phyloP scores from a whole-genome alignment of 2,329 filamentous ascomycete genomes.

The Coniochaeta sp. region DNA sequence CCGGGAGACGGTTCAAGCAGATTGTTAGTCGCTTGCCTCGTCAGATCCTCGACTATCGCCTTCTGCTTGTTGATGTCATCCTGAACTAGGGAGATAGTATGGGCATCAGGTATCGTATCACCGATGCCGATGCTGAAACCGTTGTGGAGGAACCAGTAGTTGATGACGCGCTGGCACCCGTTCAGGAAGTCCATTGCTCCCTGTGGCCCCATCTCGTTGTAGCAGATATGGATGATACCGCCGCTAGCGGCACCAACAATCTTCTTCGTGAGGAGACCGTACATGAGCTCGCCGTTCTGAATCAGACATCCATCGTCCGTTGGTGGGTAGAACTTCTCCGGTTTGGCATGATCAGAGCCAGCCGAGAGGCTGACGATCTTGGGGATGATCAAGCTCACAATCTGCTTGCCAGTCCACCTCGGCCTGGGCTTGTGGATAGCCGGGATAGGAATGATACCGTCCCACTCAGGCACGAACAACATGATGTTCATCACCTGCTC shows the following conservation, averaged over 20 bases:
- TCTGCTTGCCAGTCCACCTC: constrained; percentile 96
- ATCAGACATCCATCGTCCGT: constrained; percentile 77
- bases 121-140: constrained; percentile 98
- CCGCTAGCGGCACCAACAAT: constrained; percentile 82
- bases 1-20: constrained; percentile 86
- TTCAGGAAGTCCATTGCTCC: constrained; percentile 94
- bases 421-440: constrained; percentile 91
- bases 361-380: constrained; percentile 73
- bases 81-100: constrained; percentile 79
- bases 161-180: constrained; percentile 87
- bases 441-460: constrained; percentile 85
- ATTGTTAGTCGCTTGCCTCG: constrained; percentile 74
- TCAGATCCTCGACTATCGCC: constrained; percentile 68
- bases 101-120: constrained; percentile 87
- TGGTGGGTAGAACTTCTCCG: constrained; percentile 40
- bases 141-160: constrained; percentile 94
- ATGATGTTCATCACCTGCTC: constrained; percentile 94
- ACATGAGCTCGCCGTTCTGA: constrained; percentile 81
- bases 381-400: constrained; percentile 89
- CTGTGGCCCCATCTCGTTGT: constrained; percentile 84
- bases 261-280: constrained; percentile 89
- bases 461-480: constrained; percentile 97
- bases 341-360: constrained; percentile 54
- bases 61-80: constrained; percentile 77
- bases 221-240: constrained; percentile 92